These are phyloP conservation scores for Ceratocystis papillata DNA, from an alignment of 2,329 filamentous ascomycete genomes.

Conservation along the genomic window DNA sequence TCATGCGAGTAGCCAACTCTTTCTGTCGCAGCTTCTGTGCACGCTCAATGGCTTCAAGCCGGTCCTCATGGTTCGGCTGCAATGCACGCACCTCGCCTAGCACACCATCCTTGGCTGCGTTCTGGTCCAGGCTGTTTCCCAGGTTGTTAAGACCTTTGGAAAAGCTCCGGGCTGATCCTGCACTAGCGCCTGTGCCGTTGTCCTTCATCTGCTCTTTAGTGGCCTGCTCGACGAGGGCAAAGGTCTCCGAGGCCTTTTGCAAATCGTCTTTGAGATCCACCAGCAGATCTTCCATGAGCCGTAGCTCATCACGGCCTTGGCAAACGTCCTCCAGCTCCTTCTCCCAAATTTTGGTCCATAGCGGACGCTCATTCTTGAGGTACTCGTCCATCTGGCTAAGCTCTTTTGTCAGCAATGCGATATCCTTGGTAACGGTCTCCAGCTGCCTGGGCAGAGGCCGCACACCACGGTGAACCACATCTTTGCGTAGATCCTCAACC, in stretches of 20 bases:
- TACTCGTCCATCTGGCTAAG: constrained; percentile 91
- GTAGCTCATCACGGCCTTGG: constrained; percentile 86
- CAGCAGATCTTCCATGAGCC: constrained; percentile 90
- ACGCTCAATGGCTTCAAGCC: constrained; percentile 92
- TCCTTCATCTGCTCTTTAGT: constrained; percentile 96
- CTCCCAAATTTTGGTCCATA: constrained; percentile 99
- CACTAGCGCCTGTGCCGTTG: constrained; percentile 42
- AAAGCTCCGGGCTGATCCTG: constrained; percentile 45
- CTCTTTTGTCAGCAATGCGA: constrained; percentile 67
- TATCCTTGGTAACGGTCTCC: constrained; percentile 79
- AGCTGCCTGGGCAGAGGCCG: constrained; percentile 82
- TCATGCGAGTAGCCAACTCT: constrained; percentile 67
- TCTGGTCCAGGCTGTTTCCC: constrained; percentile 54
- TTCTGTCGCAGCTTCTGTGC: constrained; percentile 84
- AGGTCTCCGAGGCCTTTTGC: constrained; percentile 87
- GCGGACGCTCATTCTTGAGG: constrained; percentile 79
- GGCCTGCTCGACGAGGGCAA: constrained; percentile 89
- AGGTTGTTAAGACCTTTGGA: constrained; percentile 44
- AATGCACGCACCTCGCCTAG: constrained; percentile 87
- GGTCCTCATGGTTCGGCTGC: constrained; percentile 85
- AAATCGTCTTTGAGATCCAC: constrained; percentile 88
- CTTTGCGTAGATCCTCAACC: constrained; percentile 92
- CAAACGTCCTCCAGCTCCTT: constrained; percentile 93
- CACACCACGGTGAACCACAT: constrained; percentile 86
- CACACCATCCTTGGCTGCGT: constrained; percentile 78